Evolutionary conservation across 495 filamentous ascomycete genomes (phyloP).

Genomic region (Friedmanniomyces simplex): DNA sequence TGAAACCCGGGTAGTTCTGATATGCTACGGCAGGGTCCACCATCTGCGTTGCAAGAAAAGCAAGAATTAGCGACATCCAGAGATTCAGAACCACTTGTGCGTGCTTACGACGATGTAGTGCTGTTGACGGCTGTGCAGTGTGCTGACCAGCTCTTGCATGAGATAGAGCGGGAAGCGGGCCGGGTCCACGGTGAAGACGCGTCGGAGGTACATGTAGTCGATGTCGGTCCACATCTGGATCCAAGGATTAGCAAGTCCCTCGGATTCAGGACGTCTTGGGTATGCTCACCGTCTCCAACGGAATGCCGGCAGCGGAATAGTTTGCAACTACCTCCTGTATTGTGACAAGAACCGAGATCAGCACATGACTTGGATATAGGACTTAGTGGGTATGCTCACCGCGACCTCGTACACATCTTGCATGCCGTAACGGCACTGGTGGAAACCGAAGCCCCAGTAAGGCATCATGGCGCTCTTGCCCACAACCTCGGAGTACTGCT

Average conservation of each 20-base stretch:
- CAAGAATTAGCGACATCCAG: no score
- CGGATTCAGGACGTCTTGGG: no score
- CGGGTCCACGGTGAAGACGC: slow-evolving; percentile 65
- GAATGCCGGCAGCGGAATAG: slow-evolving; percentile 64
- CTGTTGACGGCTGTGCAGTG: slow-evolving; percentile 64
- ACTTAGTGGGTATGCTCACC: no score
- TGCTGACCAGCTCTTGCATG: slow-evolving; percentile 56
- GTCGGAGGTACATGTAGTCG: slow-evolving; percentile 33
- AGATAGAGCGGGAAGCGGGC: slow-evolving; percentile 57
- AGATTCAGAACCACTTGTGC: no score
- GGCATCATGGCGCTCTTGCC: slow-evolving; percentile 64
- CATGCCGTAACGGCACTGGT: slow-evolving; percentile 73
- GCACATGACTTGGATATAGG: no score
- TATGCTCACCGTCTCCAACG: slow-evolving; percentile 71
- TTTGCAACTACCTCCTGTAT: slow-evolving; percentile 74
- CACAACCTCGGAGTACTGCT: slow-evolving; percentile 63
- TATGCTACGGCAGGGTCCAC: slow-evolving; percentile 74
- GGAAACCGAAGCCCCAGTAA: slow-evolving; percentile 45
- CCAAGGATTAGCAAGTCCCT: no score
- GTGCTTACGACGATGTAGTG: slow-evolving; percentile 60
- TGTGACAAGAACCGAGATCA: no score
- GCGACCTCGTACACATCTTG: slow-evolving; percentile 66
- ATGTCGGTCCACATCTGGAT: background rate
- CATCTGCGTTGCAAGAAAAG: no score
- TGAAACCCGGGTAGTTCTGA: slow-evolving; percentile 54